Percentiles rank a stretch among this genome's conserved stretches.
These are phyloP conservation scores for Farysia itapuensis DNA, from an alignment of 1,284 basidiomycete species.

Conservation along the genomic window DNA sequence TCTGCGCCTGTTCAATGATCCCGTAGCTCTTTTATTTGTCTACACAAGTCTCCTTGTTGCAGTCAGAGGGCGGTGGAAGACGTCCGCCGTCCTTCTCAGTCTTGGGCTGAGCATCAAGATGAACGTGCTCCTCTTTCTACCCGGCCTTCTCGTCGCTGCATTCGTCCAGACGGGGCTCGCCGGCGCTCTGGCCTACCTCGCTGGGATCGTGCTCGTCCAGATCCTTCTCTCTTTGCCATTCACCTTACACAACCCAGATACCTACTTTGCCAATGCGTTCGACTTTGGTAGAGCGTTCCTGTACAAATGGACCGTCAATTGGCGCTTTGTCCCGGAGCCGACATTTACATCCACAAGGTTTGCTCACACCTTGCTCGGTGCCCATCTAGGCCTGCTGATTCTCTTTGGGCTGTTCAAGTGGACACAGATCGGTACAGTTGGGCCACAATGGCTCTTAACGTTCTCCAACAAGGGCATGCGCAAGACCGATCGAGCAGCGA, in stretches of 20 bases:
- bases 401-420: constrained; percentile 69
- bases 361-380: constrained; percentile 69
- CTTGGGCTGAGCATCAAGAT: constrained; percentile 90
- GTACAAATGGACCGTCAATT: constrained; percentile 98
- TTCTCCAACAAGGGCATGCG: background rate
- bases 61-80: constrained; percentile 67
- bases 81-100: constrained; percentile 73
- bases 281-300: constrained; percentile 85
- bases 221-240: constrained; percentile 73
- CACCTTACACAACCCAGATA: constrained; percentile 67
- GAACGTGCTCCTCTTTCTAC: constrained; percentile 90
- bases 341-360: constrained; percentile 72
- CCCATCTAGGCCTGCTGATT: constrained; percentile 69
- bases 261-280: constrained; percentile 79
- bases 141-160: constrained; percentile 73
- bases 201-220: constrained; percentile 62
- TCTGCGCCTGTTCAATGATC: constrained; percentile 92
- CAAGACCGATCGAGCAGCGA: background rate
- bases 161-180: constrained; percentile 64
- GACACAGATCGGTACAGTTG: constrained; percentile 74
- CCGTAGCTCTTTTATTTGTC: constrained; percentile 72
- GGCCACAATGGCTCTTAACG: constrained; percentile 62
- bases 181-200: constrained; percentile 6
- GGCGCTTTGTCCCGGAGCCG: constrained; percentile 80
- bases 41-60: constrained; percentile 62